Conservation (phyloP, 768 basidiomycete genomes). For the Mycena maculata region DNA sequence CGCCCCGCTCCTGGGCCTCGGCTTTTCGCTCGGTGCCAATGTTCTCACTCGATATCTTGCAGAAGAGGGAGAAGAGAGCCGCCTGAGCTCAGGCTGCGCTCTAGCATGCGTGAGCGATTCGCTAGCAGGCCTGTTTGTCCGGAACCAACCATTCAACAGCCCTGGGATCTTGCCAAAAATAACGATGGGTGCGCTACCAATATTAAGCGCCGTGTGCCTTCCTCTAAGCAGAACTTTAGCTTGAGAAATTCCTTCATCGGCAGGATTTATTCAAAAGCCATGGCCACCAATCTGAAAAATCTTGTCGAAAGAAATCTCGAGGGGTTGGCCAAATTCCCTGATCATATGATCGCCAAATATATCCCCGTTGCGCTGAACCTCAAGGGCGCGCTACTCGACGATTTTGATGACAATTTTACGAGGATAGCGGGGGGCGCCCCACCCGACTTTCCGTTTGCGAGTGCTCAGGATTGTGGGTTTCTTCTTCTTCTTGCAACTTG, state of each 20-base stretch:
- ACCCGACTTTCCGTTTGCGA: slow-evolving; percentile 62
- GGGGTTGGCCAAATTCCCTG: slow-evolving; percentile 60
- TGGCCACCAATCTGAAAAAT: slow-evolving; percentile 79
- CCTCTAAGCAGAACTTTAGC: slow-evolving; percentile 48
- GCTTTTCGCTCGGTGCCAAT: slow-evolving; percentile 95
- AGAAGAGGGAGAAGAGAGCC: slow-evolving; percentile 76
- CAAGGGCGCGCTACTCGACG: slow-evolving; percentile 64
- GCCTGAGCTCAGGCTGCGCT: slow-evolving; percentile 73
- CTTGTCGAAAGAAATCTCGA: slow-evolving; percentile 65
- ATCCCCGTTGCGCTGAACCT: slow-evolving; percentile 57
- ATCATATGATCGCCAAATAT: slow-evolving; percentile 62
- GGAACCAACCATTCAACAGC: slow-evolving; percentile 47
- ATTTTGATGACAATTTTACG: slow-evolving; percentile 74
- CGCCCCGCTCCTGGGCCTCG: slow-evolving; percentile 86
- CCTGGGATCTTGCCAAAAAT: slow-evolving; percentile 65
- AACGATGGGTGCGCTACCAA: slow-evolving; percentile 56
- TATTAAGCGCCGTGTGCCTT: background rate
- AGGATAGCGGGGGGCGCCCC: slow-evolving; percentile 76
- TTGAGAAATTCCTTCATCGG: slow-evolving; percentile 66
- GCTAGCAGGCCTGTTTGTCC: slow-evolving; percentile 33
- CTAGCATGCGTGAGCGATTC: slow-evolving; percentile 75
- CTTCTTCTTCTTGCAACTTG: background rate
- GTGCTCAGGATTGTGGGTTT: slow-evolving; percentile 51
- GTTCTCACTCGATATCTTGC: slow-evolving; percentile 91
- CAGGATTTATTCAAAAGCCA: slow-evolving; percentile 79